Evolutionary conservation across 2,329 filamentous ascomycete species (phyloP).

Genomic region (Dothistroma pini): DNA sequence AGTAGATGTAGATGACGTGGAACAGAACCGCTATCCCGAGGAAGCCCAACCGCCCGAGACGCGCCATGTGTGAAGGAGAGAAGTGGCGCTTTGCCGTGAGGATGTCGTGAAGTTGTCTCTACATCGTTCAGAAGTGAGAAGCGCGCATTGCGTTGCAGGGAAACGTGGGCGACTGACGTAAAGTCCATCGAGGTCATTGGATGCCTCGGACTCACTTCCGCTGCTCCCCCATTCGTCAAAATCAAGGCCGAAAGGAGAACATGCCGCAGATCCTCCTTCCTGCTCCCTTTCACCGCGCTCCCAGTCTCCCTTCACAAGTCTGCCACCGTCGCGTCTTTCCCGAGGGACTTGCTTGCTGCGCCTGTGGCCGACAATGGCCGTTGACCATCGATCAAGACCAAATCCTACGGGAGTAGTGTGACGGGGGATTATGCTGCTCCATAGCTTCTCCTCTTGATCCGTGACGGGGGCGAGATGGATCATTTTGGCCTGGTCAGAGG

Average conservation of each 20-base stretch:
- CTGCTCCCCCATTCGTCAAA: neutral
- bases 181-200: neutral
- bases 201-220: neutral
- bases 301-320: neutral
- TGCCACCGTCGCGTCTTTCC: too few species aligned
- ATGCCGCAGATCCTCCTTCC: neutral
- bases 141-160: neutral
- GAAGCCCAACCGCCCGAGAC: slow-evolving; percentile 72
- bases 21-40: slow-evolving; percentile 85
- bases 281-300: neutral
- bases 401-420: too few species aligned
- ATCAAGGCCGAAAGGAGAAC: neutral
- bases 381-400: too few species aligned
- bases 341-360: too few species aligned
- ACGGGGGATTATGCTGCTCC: too few species aligned
- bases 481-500: too few species aligned
- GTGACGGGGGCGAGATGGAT: too few species aligned
- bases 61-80: slow-evolving; percentile 41
- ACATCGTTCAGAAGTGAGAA: neutral
- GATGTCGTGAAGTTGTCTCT: neutral
- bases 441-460: too few species aligned
- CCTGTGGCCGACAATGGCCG: too few species aligned
- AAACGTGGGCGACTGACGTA: neutral
- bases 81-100: neutral
- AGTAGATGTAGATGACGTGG: slow-evolving; percentile 88